Evolutionary conservation across 257 asterid species (phyloP).

Genomic region (Cynanchum wilfordii): DNA sequence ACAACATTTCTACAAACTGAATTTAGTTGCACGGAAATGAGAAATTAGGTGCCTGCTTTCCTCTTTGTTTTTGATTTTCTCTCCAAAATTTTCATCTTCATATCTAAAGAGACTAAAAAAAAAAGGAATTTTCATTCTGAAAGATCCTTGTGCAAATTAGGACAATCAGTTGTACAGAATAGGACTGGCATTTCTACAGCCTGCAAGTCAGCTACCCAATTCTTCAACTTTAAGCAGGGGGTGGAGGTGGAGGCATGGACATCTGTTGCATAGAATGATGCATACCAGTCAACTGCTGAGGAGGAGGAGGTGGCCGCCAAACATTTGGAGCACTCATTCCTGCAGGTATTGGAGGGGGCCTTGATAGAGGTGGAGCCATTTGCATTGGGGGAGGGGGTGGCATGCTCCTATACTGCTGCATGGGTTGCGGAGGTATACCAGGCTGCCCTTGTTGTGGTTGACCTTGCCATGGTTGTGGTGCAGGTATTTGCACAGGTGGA

Average conservation of each 20-base stretch:
- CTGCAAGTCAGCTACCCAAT: neutral
- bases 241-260: conserved; percentile 59
- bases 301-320: conserved; percentile 85
- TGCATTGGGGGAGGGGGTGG: conserved; percentile 82
- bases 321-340: conserved; percentile 57
- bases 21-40: neutral
- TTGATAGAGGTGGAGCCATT: conserved; percentile 30
- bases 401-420: conserved; percentile 71
- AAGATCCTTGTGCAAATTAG: neutral
- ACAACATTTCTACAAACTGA: too few relatives aligned
- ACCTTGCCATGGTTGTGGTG: conserved; percentile 69
- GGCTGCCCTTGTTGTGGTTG: conserved; percentile 56
- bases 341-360: conserved; percentile 79
- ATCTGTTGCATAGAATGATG: conserved; percentile 41
- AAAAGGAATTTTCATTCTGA: neutral
- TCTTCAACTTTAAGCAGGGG: conserved; percentile 14
- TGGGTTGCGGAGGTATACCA: conserved; percentile 48
- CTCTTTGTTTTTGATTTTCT: neutral
- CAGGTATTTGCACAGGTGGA: conserved; percentile 55
- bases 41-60: neutral
- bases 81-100: neutral
- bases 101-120: neutral
- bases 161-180: neutral
- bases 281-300: conserved; percentile 61
- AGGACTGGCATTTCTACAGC: neutral